Percentiles rank a stretch among this genome's conserved stretches.
Evolutionary conservation across 23 red algal genomes (phyloP).

Genomic region (Rhodosorus marinus): DNA sequence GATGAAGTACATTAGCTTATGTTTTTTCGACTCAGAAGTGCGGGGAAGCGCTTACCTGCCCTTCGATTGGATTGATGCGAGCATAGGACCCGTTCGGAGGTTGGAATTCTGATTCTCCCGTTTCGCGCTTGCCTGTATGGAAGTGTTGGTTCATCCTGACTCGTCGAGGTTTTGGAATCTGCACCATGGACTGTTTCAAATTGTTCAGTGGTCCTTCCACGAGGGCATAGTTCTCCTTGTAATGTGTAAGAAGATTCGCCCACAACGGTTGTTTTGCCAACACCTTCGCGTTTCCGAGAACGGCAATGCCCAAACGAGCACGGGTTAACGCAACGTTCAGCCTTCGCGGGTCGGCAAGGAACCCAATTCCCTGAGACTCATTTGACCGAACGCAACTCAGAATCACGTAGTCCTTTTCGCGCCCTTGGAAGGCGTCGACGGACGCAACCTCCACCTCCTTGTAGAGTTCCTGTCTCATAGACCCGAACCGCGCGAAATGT

Average conservation of each 20-base stretch:
- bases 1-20: too few species aligned
- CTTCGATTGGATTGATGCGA: too few species aligned
- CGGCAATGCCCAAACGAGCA: conserved; percentile 41
- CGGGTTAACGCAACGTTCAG: conserved; percentile 90
- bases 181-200: conserved; percentile 19
- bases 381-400: conserved; percentile 74
- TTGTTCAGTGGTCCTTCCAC: conserved; percentile 69
- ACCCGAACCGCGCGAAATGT: conserved; percentile 59
- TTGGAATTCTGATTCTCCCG: too few species aligned
- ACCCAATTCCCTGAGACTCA: conserved; percentile 75
- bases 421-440: conserved; percentile 94
- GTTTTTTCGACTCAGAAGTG: too few species aligned
- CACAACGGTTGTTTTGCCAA: conserved; percentile 45
- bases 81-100: too few species aligned
- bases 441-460: conserved; percentile 72
- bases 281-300: conserved; percentile 70
- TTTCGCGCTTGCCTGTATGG: too few species aligned
- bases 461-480: conserved; percentile 67
- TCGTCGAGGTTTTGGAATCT: conserved; percentile 3
- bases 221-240: conserved; percentile 28
- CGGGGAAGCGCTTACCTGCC: too few species aligned
- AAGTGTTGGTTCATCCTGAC: too few species aligned
- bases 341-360: conserved; percentile 78
- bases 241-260: conserved; percentile 50
- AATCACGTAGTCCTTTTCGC: conserved; percentile 81